phyloP scores from a whole-genome alignment of 164 flowering plant species.

The Cinnamomum micranthum region DNA sequence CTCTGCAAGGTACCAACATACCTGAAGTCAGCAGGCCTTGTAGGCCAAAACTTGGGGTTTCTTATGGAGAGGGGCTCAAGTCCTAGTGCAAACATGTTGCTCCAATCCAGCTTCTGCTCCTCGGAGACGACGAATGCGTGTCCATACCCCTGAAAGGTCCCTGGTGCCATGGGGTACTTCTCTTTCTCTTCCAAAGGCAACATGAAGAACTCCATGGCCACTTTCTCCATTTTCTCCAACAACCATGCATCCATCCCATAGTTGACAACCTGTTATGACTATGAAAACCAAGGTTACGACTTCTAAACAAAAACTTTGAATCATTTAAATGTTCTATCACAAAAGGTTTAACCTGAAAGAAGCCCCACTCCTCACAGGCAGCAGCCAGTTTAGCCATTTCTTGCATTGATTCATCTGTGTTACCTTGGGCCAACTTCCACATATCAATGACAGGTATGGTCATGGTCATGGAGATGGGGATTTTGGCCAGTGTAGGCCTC shows the following conservation, averaged over 20 bases:
- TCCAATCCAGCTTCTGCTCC: constrained; percentile 91
- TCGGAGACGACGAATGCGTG: constrained; percentile 92
- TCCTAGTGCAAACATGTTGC: constrained; percentile 92
- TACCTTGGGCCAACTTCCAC: constrained; percentile 40
- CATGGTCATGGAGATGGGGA: constrained; percentile 14
- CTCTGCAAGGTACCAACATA: constrained; percentile 10
- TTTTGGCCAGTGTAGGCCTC: constrained; percentile 36
- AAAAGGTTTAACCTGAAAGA: constrained; percentile 57
- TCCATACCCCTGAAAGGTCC: constrained; percentile 89
- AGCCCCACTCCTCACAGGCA: constrained; percentile 90
- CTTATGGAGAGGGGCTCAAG: constrained; percentile 32
- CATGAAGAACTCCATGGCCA: constrained; percentile 73
- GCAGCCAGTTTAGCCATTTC: constrained; percentile 45
- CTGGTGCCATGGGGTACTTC: constrained; percentile 77
- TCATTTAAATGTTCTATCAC: too few species aligned
- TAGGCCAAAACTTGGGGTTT: constrained; percentile 41
- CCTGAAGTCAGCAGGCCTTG: constrained; percentile 68
- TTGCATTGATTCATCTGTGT: constrained; percentile 24
- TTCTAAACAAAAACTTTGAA: background rate
- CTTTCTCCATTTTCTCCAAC: constrained; percentile 54
- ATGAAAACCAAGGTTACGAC: background rate
- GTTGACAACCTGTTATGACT: constrained; percentile 52
- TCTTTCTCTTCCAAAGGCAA: constrained; percentile 75
- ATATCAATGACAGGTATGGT: constrained; percentile 61
- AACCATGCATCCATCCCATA: constrained; percentile 61